These are phyloP conservation scores for Macadamia tetraphylla DNA, from an alignment of 164 flowering plant genomes.

Conservation along the genomic window DNA sequence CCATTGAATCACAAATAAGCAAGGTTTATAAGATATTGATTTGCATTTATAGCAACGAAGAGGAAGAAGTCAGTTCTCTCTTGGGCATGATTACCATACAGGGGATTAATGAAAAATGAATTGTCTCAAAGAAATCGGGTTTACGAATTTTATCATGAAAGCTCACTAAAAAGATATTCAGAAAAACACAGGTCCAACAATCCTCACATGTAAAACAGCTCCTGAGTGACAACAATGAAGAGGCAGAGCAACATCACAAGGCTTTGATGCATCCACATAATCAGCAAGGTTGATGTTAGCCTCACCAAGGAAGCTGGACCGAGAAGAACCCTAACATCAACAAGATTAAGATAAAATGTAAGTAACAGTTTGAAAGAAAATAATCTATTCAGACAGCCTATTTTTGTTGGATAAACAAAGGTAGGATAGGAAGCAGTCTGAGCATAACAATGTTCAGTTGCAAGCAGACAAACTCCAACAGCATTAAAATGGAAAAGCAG, in stretches of 20 bases:
- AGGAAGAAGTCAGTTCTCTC: neutral
- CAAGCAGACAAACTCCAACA: too few relatives aligned
- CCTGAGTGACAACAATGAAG: conserved; percentile 78
- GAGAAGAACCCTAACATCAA: conserved; percentile 73
- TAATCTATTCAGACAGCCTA: neutral
- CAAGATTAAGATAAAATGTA: conserved; percentile 4
- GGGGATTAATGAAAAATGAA: neutral
- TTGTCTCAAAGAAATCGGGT: neutral
- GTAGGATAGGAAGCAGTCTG: neutral
- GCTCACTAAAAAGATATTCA: neutral
- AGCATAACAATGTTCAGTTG: too few relatives aligned
- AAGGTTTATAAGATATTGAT: neutral
- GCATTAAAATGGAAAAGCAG: neutral
- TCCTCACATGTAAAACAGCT: conserved; percentile 78
- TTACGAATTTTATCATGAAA: neutral
- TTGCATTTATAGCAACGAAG: neutral
- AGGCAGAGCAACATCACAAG: conserved; percentile 56
- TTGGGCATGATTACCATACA: neutral
- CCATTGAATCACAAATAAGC: conserved; percentile 8
- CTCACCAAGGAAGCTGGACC: conserved; percentile 91
- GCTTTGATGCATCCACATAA: conserved; percentile 80
- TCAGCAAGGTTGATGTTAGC: conserved; percentile 87
- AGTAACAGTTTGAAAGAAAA: neutral
- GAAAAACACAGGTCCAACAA: neutral
- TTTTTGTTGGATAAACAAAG: neutral